Conservation (phyloP, 306 rosid species). For the Cyclanthera cordifolia region DNA sequence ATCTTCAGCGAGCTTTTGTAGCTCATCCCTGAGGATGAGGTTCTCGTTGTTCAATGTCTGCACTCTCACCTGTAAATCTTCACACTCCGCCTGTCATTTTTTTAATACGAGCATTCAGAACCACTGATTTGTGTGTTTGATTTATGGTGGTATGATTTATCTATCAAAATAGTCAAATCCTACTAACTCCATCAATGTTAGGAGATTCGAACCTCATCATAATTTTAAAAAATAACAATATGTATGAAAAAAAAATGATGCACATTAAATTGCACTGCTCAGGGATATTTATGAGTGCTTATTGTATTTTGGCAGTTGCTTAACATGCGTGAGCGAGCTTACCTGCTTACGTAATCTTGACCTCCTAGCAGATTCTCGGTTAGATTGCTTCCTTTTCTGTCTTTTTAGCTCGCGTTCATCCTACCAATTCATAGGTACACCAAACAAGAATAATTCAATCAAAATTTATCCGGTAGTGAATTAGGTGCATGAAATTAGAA, state of each 20-base stretch:
- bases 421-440: constrained; percentile 26
- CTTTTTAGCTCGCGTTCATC: constrained; percentile 93
- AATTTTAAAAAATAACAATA: too few species aligned
- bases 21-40: constrained; percentile 57
- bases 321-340: neutral
- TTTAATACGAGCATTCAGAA: neutral
- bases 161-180: too few species aligned
- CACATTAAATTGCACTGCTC: too few species aligned
- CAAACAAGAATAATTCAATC: neutral
- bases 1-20: constrained; percentile 76
- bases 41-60: constrained; percentile 67
- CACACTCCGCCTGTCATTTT: constrained; percentile 80
- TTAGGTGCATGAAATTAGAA: neutral
- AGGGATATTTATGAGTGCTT: too few species aligned
- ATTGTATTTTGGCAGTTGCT: neutral
- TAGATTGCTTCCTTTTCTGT: constrained; percentile 96
- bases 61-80: constrained; percentile 81
- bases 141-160: too few species aligned
- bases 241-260: too few species aligned
- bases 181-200: too few species aligned
- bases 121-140: too few species aligned
- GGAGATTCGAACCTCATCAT: too few species aligned
- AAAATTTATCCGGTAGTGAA: neutral
- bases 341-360: constrained; percentile 99
- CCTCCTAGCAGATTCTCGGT: constrained; percentile 95